These are phyloP conservation scores for Metrosideros polymorpha DNA, from an alignment of 441 rosid species.

Conservation along the genomic window DNA sequence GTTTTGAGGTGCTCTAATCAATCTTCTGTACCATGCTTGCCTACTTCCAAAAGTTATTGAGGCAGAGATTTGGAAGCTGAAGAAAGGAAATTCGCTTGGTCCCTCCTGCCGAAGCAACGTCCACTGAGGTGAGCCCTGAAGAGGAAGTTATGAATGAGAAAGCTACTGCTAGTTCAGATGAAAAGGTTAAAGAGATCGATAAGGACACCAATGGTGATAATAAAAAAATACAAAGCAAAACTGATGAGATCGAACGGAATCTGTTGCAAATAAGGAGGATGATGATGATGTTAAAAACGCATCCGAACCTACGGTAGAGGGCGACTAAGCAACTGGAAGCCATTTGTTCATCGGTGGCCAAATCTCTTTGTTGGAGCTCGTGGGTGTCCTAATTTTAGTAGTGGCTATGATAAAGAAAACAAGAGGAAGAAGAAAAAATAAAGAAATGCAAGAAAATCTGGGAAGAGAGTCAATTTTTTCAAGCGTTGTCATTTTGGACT, in stretches of 20 bases:
- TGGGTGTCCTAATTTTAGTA: not conserved
- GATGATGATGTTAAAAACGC: not conserved
- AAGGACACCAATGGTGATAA: not conserved
- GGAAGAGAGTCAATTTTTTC: not conserved
- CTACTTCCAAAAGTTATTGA: not conserved
- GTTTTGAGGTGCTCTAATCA: not conserved
- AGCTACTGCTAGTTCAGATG: not conserved
- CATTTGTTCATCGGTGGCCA: not conserved
- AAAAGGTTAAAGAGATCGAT: not conserved
- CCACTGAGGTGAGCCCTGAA: constrained; percentile 8
- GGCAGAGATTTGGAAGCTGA: not conserved
- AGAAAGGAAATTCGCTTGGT: constrained; percentile 36
- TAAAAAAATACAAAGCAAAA: not conserved
- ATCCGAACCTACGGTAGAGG: not conserved
- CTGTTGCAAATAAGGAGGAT: not conserved
- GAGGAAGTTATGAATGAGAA: constrained; percentile 17
- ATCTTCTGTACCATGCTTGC: not conserved
- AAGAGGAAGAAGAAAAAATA: not conserved
- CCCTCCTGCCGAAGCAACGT: constrained; percentile 16
- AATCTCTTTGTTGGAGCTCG: not conserved
- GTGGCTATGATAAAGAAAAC: not conserved
- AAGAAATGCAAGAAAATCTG: not conserved
- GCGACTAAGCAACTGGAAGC: constrained; percentile 10
- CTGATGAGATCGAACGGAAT: not conserved
- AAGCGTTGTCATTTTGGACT: not conserved